Evolutionary conservation across 768 basidiomycete genomes (phyloP), one percentile per base, ranked within the genome.

Genomic region (Tylopilus balloui): DNA sequence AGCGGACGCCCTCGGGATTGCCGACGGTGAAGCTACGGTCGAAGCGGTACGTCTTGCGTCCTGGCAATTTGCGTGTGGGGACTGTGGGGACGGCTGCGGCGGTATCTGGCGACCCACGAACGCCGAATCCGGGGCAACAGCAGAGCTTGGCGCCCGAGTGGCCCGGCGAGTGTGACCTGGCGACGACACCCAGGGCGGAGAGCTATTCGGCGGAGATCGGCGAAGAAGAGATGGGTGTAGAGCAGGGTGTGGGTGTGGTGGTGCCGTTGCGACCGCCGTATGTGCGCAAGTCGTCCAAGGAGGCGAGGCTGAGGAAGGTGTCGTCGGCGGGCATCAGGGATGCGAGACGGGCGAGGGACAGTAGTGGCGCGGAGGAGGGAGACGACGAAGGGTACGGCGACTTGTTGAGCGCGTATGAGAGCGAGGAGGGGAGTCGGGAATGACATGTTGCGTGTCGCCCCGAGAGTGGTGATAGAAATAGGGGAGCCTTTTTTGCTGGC

Each of bases 341-440:
- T 68, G 71, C 21, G 62, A 60, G 20, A 56, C 63, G 65, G 45
- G 60, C 66, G 38, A 72, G 79, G 32, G 81, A 84, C 8, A 34
- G 34, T 29, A 88, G 83, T 60, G 79, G 75, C 19, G 86, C 84
- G 0, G 83, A 84, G 45, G 86, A 88, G 50, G 86, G 88, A 4
- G 87, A 88, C 51, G 88, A 89, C 55, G 75, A 77, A 46, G 79
- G 84, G 4, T 88, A 88, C 47, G 86, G 84, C 56, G 88, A 88
- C 12, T 61, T 90, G 47, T 66, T 90, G 51, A 88, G 84, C 62
- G 87, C 87, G 17, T 90, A 90, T 58, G 87, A 89, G 69, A 88
- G 87, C 59, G 86, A 88, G 60, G 84, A 82, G 45, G 73, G 72
- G 25, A 61, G 63, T 29, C 61, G 41, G n/a, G 58, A 63, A 42